Percentiles rank a stretch among this genome's conserved stretches.
These are phyloP conservation scores for Thymus quinquecostatus DNA, from an alignment of 257 asterid genomes.

Conservation along the genomic window DNA sequence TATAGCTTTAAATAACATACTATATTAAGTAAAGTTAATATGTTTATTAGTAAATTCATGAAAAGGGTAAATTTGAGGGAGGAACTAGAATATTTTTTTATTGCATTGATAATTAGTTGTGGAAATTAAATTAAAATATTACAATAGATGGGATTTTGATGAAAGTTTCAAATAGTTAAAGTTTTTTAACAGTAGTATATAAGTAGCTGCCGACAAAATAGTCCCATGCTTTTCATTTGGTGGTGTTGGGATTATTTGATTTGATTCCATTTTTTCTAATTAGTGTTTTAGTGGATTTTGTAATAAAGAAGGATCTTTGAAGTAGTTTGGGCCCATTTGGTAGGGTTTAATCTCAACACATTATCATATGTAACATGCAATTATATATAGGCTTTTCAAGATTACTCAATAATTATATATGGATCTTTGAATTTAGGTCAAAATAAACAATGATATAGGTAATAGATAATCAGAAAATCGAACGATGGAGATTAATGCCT, in stretches of 20 bases:
- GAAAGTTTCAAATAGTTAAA: background rate
- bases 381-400: background rate
- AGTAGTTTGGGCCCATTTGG: constrained; percentile 10
- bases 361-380: background rate
- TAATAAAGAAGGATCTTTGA: constrained; percentile 3
- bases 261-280: background rate
- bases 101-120: background rate
- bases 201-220: constrained; percentile 24
- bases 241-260: constrained; percentile 1
- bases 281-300: constrained; percentile 10
- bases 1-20: no score
- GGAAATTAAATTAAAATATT: no score
- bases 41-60: background rate
- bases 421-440: background rate
- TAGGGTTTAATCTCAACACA: constrained; percentile 6
- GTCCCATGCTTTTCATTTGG: background rate
- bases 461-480: no score
- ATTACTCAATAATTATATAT: no score
- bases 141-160: no score
- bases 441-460: no score
- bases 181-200: background rate
- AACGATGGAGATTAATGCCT: no score
- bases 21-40: no score
- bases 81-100: background rate
- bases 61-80: background rate